These are phyloP conservation scores for Phytophthora tentaculata DNA, from an alignment of 352 stramenopile genomes.

Conservation along the genomic window DNA sequence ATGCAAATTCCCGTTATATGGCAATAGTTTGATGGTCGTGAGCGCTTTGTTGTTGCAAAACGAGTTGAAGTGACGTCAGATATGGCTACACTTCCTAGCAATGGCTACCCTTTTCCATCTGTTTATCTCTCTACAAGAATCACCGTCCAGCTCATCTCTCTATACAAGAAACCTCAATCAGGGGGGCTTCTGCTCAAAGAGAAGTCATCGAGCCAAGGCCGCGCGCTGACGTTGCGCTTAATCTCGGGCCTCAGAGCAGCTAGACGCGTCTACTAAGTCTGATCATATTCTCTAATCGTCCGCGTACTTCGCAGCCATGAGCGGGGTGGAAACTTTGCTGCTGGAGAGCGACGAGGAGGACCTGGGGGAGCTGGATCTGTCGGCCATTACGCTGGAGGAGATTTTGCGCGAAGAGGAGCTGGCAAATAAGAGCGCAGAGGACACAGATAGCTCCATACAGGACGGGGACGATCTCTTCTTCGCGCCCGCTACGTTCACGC, in stretches of 20 bases:
- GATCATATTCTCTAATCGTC: slow-evolving; percentile 3
- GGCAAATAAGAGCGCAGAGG: slow-evolving; percentile 38
- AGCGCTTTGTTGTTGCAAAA: too few species aligned
- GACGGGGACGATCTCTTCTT: slow-evolving; percentile 74
- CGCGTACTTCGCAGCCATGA: slow-evolving; percentile 37
- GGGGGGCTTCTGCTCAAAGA: slow-evolving; percentile 24
- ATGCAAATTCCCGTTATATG: too few species aligned
- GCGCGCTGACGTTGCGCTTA: not conserved
- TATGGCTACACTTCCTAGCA: slow-evolving; percentile 9
- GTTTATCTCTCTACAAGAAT: slow-evolving; percentile 20
- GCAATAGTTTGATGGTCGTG: too few species aligned
- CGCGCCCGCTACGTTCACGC: slow-evolving; percentile 70
- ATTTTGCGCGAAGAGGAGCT: slow-evolving; percentile 78
- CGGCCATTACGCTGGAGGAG: slow-evolving; percentile 71
- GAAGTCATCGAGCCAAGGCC: slow-evolving; percentile 22
- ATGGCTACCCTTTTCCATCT: too few species aligned
- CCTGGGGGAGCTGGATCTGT: slow-evolving; percentile 67
- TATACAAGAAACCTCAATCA: slow-evolving; percentile 22
- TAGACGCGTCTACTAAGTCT: not conserved
- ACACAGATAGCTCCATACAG: slow-evolving; percentile 20
- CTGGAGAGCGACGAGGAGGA: slow-evolving; percentile 78
- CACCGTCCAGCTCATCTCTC: slow-evolving; percentile 9
- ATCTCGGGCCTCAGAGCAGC: slow-evolving; percentile 6
- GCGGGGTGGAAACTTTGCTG: slow-evolving; percentile 60
- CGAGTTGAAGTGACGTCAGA: too few species aligned